Base-by-base conservation (phyloP, 345 rosid species). In the Ceriops zippeliana region DNA sequence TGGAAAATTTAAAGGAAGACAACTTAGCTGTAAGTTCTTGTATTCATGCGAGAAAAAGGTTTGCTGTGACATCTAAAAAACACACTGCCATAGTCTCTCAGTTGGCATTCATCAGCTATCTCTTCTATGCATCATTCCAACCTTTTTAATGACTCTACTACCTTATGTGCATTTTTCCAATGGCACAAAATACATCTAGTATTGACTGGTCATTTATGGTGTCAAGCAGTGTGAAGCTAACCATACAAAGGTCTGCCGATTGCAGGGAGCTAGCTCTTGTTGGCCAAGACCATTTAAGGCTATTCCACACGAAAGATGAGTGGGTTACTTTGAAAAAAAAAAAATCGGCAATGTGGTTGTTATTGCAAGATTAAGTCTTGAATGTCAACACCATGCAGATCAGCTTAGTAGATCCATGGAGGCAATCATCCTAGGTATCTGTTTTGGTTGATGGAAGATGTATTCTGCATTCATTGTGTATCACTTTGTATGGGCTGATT, bases 271-370 rank as follows among this genome's bases (percentile, higher is more conserved):
- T 69, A 75, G 53, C 53, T 77, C 91, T 26, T 91, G 97, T 75
- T 93, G 97, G 98, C 89, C 86, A 47, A 84, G 92, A 77, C 71
- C 74, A 63, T 76, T 82, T 78, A 85, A 70, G 76, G 60, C 77
- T 32, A 76, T 64, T 64, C 64, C 82, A 58, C 82, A 75, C 17
- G 86, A 80, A 42, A 7, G 28, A 75, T 79, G 83, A 82, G 58
- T 27, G 28, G 13, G 46, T 70, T 56, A 32, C 13, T 16, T 20
- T 49, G 22, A 60, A 61, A 60, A 62, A 24, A 24, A 24, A 42
- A 57, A 51, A 17, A 67, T 34, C 1, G 7, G 3, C 1, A 28
- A 32, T 46, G 34, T 49, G 26, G 26, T 59, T 52, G 47, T 42
- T 42, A 20, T 46, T 46, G 32, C 49, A 42, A 46, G 2, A 42